A percentile compares a stretch with the other conserved stretches of the same genome.
phyloP scores from a whole-genome alignment of 148 eudicot species.

The Camellia granthamiana region DNA sequence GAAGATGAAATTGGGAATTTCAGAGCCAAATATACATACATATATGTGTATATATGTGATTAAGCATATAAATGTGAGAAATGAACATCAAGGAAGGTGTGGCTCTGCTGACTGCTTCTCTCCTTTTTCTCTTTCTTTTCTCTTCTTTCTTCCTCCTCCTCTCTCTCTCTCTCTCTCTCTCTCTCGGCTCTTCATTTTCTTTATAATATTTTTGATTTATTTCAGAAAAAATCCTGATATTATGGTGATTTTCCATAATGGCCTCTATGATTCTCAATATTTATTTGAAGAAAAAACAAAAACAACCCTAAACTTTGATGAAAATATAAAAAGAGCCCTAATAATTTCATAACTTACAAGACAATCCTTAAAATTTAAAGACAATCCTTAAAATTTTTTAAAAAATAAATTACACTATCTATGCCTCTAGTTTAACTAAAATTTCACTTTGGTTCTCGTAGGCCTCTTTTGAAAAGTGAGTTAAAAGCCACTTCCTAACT shows the following conservation, averaged over 20 bases:
- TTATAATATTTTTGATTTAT: neutral
- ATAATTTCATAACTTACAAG: too few relatives aligned
- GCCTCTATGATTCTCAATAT: neutral
- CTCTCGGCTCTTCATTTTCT: slow-evolving; percentile 4
- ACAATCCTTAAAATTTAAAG: too few relatives aligned
- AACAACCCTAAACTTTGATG: too few relatives aligned
- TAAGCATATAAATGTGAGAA: neutral
- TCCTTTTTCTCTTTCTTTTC: neutral
- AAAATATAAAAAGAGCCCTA: too few relatives aligned
- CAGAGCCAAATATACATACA: neutral
- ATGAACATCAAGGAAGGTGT: neutral
- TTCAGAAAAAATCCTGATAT: neutral
- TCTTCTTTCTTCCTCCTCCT: slow-evolving; percentile 15
- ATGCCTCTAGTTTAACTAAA: too few relatives aligned
- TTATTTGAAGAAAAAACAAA: neutral
- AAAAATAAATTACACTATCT: too few relatives aligned
- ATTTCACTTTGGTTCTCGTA: too few relatives aligned
- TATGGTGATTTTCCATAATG: neutral
- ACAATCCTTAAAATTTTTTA: too few relatives aligned
- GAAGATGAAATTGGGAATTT: slow-evolving; percentile 6
- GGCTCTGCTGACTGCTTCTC: slow-evolving; percentile 3
- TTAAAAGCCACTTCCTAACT: too few relatives aligned
- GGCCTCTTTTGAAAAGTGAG: too few relatives aligned
- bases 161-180: slow-evolving; percentile 1
- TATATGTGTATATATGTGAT: neutral